Percentiles rank a stretch among this genome's conserved stretches.
These are phyloP conservation scores for Crithidia bombi DNA, from an alignment of 208 protist genomes.

Conservation along the genomic window DNA sequence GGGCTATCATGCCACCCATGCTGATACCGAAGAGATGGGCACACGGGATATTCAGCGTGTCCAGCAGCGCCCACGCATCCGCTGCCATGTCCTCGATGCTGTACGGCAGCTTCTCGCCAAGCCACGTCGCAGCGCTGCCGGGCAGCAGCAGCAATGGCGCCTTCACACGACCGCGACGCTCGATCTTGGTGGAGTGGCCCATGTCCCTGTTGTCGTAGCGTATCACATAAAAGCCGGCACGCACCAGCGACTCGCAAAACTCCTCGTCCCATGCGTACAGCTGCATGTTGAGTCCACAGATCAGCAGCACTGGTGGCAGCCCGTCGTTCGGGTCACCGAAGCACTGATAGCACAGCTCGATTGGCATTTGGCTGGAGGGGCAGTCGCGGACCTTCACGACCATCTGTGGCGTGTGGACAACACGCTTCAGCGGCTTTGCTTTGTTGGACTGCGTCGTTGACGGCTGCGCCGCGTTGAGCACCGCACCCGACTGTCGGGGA, in stretches of 20 bases:
- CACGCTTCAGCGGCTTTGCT: background rate
- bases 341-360: slow-evolving; percentile 80
- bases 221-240: slow-evolving; percentile 69
- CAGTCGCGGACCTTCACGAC: slow-evolving; percentile 73
- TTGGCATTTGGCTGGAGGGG: slow-evolving; percentile 41
- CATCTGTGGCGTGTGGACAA: slow-evolving; percentile 50
- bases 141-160: slow-evolving; percentile 59
- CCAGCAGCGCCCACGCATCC: slow-evolving; percentile 67
- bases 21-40: slow-evolving; percentile 82
- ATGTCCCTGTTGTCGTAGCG: slow-evolving; percentile 86
- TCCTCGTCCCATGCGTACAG: slow-evolving; percentile 74
- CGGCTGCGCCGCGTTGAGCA: too few relatives aligned
- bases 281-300: slow-evolving; percentile 85
- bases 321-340: slow-evolving; percentile 58
- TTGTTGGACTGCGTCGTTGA: background rate
- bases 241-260: slow-evolving; percentile 76
- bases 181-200: slow-evolving; percentile 77
- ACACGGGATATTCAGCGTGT: slow-evolving; percentile 49
- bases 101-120: slow-evolving; percentile 78
- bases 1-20: slow-evolving; percentile 85
- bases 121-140: slow-evolving; percentile 35
- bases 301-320: slow-evolving; percentile 54
- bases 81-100: slow-evolving; percentile 70
- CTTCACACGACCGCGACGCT: slow-evolving; percentile 49
- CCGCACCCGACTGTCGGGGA: too few relatives aligned